Evolutionary conservation across 139 green algal species (phyloP), one percentile per base, ranked within the genome.

Genomic region (Spirogloea muscicola): DNA sequence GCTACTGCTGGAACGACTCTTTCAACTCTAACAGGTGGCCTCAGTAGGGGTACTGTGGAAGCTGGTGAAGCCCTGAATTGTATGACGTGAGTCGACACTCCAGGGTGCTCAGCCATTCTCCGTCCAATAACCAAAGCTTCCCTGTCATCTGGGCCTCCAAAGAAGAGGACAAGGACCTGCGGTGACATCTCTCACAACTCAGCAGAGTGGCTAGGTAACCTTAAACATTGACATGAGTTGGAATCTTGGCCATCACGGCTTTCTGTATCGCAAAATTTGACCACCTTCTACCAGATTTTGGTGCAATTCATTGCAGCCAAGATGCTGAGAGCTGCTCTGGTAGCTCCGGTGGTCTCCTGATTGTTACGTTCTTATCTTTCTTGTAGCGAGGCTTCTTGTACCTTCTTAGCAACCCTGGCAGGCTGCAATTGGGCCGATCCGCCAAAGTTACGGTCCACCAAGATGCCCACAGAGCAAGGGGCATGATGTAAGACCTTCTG

Each of bases 141-240:
- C 41, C 74, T 44, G 58, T 82, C 74, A 34, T 82, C 74, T 13
- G 74, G 31, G 16, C 74, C 74, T n/a, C 74, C 74, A 33, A 79
- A 82, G 52, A 82, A 82, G 29, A 82, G 52, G 44, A 82, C 38
- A 13, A 33, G 40, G 29, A 81, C 48, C 34, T n/a, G n/a, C n/a
- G n/a, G n/a, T n/a, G n/a, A n/a, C n/a, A n/a, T n/a, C n/a, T n/a
- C n/a, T n/a, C n/a, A n/a, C n/a, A n/a, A n/a, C n/a, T n/a, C n/a
- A n/a, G n/a, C n/a, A n/a, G n/a, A n/a, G n/a, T n/a, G n/a, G n/a
- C n/a, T n/a, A n/a, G n/a, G n/a, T n/a, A n/a, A n/a, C n/a, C n/a
- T n/a, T n/a, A n/a, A n/a, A n/a, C n/a, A n/a, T n/a, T n/a, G n/a
- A n/a, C n/a, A n/a, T n/a, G n/a, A n/a, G n/a, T n/a, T n/a, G n/a